phyloP scores from a whole-genome alignment of 176 grass and related monocot species.

The maize (Zea mays) region Zm-B73-REFERENCE-NAM-5.0 NC_050099.1:72231001-72231500 shows the following conservation, averaged over 20 bases:
- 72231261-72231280: background rate
- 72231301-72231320: background rate
- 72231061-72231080: background rate
- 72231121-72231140: background rate
- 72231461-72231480: no score
- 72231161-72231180: background rate
- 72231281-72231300: background rate
- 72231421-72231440: no score
- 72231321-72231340: background rate
- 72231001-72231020: background rate
- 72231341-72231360: no score
- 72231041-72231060: background rate
- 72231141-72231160: background rate
- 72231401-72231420: no score
- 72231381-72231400: no score
- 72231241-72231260: background rate
- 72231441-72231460: no score
- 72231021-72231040: background rate
- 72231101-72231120: background rate
- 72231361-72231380: no score
- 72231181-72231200: no score
- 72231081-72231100: background rate
- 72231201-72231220: background rate
- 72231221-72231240: background rate
- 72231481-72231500: no score